Base-by-base conservation (phyloP, 306 rosid genomes). In the Gastrolobium bilobum region DNA sequence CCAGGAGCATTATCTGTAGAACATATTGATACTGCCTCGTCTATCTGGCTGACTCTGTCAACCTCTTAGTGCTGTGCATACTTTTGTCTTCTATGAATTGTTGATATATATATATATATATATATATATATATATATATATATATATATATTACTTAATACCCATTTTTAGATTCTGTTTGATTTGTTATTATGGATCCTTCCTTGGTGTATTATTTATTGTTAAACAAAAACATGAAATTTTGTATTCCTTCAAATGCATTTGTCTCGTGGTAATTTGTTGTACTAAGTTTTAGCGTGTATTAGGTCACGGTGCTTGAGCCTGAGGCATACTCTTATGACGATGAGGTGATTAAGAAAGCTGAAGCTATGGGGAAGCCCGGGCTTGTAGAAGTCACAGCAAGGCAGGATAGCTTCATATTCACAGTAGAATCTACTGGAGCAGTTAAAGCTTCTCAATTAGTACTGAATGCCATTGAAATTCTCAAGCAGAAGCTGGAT, bases 281-380 rank as follows among this genome's bases (percentile, higher is more conserved):
- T 1, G 5, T 43, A 40, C 76, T 15, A 42, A 43, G 6, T 4
- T 30, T 66, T 31, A 61, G 38, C 70, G 35, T 56, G 42, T 79
- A 52, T 62, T 44, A 95, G 98, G 97, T 95, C 9, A 2, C 51
- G 52, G 94, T 91, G 64, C 88, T 84, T 79, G 98, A 95, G 42
- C 56, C 98, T 0, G 98, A 95, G 92, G 93, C 91, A 39, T 95
- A 95, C 86, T 83, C 97, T 4, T 95, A 93, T 3, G 99, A 95
- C 71, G 98, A 93, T 50, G 99, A 95, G 85, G 98, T 93, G 81
- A 66, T 95, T 51, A 95, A 95, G 91, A 95, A 91, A 67, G 98
- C 99, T 2, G 97, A 95, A 73, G 90, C 99, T 30, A 91, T 95
- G 98, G 99, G 99, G 59, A 95, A 91, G 82, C 78, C 98, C 4